Evolutionary conservation across 345 rosid species (phyloP), one percentile per base, ranked within the genome.

Genomic region (Acer yangbiense): DNA sequence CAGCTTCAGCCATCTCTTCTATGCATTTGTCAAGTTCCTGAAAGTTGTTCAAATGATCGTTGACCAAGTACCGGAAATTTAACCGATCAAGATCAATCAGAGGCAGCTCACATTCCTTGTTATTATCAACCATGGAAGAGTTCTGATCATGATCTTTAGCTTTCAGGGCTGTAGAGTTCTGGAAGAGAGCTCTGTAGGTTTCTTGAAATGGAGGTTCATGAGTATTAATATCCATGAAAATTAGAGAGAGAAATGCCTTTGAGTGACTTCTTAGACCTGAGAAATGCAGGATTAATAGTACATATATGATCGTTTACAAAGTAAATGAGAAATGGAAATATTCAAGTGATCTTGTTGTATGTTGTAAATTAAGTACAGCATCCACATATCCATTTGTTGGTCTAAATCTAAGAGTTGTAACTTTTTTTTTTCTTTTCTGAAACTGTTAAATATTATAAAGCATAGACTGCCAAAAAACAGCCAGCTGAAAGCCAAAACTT

Each of bases 41-140:
- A 68, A n/a, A 41, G 14, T 41, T 20, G 14, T n/a, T 20, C 25
- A 23, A 20, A 68, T 23, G 50, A 39, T 65, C 85, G 2, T 0
- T 81, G 76, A 0, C 83, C 85, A 44, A 25, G 64, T 39, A 9
- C 63, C 4, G n/a, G 63, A 71, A 29, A 20, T 27, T 74, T 35
- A 85, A 73, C 16, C 77, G 67, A n/a, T 79, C 76, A 3, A 94
- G 77, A 72, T 94, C 92, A 32, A 91, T 82, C 78, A 89, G 29
- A 0, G 96, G 94, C 41, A 92, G 89, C 81, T 84, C 88, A 43
- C 63, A 48, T 44, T 77, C 81, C 73, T 72, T 35, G 39, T 35
- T 84, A 46, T 2, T 46, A 11, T 7, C 54, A 25, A 55, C 25
- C 4, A 10, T 63, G 13, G 50, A 4, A 39, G 11, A 2, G 2